These are phyloP conservation scores for Puccinia brachypodii DNA, from an alignment of 1,284 basidiomycete species.

Conservation along the genomic window DNA sequence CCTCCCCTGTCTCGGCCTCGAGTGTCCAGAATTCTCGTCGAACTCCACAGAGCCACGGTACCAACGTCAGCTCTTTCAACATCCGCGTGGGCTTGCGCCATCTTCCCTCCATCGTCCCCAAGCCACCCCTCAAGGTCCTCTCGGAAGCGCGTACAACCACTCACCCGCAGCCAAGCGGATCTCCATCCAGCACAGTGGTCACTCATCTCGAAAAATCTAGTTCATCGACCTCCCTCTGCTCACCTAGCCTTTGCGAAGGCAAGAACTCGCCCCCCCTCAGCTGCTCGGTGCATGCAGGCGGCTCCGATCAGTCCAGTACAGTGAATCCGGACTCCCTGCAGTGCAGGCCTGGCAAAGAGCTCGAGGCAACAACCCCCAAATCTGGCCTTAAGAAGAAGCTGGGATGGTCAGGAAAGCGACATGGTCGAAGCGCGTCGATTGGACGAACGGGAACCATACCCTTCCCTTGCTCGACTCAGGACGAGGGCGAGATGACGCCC, in stretches of 20 bases:
- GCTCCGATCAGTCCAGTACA: neutral
- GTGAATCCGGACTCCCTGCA: neutral
- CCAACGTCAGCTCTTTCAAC: neutral
- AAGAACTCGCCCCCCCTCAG: neutral
- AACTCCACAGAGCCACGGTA: neutral
- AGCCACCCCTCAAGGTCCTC: neutral
- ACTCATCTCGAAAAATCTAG: neutral
- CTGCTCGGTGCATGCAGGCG: neutral
- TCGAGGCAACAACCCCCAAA: neutral
- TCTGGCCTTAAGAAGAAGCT: neutral
- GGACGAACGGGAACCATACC: neutral
- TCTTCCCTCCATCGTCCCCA: neutral
- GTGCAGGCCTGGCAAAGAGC: neutral
- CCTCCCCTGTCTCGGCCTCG: slow-evolving; percentile 14
- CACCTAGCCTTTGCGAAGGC: neutral
- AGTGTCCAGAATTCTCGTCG: neutral
- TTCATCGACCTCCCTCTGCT: neutral
- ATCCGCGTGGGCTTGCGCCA: slow-evolving; percentile 13
- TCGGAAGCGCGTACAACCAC: neutral
- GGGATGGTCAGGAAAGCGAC: neutral
- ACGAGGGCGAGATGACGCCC: neutral
- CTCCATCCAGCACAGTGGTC: neutral
- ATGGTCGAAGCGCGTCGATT: neutral
- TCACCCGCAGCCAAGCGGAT: neutral
- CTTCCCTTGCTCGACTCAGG: slow-evolving; percentile 7